Conservation (phyloP, 192 early-diverging fungal species). For the Coemansia sp. region DNA sequence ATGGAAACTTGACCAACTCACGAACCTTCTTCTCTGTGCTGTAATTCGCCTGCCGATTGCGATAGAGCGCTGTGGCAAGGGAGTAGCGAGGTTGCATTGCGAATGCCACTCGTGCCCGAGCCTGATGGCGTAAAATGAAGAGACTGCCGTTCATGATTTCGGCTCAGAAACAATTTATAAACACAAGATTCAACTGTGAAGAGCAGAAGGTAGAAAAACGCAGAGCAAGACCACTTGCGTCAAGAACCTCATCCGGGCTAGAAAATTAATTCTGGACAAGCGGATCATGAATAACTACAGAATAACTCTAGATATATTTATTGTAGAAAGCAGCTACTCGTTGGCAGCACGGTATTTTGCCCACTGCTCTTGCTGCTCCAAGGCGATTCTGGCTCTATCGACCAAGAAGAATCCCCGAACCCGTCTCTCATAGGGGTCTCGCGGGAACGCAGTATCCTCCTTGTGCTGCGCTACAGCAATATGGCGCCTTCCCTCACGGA, state of each 20-base stretch:
- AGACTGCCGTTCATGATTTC: conserved; percentile 7
- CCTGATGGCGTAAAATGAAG: conserved; percentile 4
- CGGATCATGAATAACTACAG: background rate
- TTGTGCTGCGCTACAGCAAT: conserved; percentile 68
- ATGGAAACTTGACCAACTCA: conserved; percentile 26
- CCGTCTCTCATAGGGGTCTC: conserved; percentile 62
- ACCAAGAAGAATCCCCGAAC: conserved; percentile 70
- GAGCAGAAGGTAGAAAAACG: background rate
- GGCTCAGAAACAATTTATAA: background rate
- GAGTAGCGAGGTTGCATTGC: background rate
- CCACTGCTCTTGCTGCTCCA: conserved; percentile 45
- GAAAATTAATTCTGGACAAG: too few species aligned
- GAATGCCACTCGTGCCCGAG: background rate
- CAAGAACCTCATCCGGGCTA: background rate
- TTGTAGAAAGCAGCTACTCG: conserved; percentile 1
- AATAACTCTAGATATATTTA: background rate
- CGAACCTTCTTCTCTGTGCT: conserved; percentile 13
- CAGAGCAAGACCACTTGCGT: background rate
- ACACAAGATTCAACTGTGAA: background rate
- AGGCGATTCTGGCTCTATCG: conserved; percentile 39
- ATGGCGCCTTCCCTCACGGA: conserved; percentile 61
- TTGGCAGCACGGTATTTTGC: conserved; percentile 31
- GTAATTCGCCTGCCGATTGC: conserved; percentile 12
- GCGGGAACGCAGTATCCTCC: conserved; percentile 63
- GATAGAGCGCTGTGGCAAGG: conserved; percentile 6